Base-by-base conservation (phyloP, 495 filamentous ascomycete genomes). In the Symbiotaphrina buchneri region DNA sequence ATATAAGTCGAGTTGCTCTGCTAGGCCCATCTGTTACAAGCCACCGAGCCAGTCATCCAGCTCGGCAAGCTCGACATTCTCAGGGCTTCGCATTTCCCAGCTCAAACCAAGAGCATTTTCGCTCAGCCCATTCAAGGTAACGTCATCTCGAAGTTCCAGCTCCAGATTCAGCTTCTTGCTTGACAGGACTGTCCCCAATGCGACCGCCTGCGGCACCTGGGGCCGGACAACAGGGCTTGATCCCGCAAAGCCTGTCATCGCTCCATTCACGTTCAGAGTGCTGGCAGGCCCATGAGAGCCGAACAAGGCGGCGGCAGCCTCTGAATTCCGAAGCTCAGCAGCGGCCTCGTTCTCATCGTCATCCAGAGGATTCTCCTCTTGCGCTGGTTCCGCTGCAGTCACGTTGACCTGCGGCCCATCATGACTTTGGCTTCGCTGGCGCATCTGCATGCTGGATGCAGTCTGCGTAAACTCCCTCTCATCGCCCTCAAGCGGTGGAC, bases 381-480 rank as follows among this genome's bases (percentile, higher is more conserved):
- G 51, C 34, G 59, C 46, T 20, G 53, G 8, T 46, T 45, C 34
- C 58, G 39, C 10, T 45, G 49, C 18, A 59, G 39, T 21, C n/a
- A n/a, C n/a, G n/a, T n/a, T n/a, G n/a, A n/a, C 34, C 36, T 32
- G 47, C 49, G 20, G 35, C 42, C 18, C 48, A 47, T 36, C 49
- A 16, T 47, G 35, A 40, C 50, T 64, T 36, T 63, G 55, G 35
- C 64, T 78, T 35, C 77, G 66, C 24, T 37, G 28, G 54, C 75
- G 76, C n/a, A n/a, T n/a, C 41, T 81, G 80, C 49, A 94, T 65
- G 26, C 70, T 74, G 43, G 74, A 71, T 6, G 87, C 87, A 4
- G 85, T 94, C 53, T 85, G 81, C 3, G 81, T 93, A 45, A 97
- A 97, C 52, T 95, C 87, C 42, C 74, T 78, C 55, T 97, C 87